Base-by-base conservation (phyloP, 2,329 filamentous ascomycete species). In the Phyllosticta citrichinensis region DNA sequence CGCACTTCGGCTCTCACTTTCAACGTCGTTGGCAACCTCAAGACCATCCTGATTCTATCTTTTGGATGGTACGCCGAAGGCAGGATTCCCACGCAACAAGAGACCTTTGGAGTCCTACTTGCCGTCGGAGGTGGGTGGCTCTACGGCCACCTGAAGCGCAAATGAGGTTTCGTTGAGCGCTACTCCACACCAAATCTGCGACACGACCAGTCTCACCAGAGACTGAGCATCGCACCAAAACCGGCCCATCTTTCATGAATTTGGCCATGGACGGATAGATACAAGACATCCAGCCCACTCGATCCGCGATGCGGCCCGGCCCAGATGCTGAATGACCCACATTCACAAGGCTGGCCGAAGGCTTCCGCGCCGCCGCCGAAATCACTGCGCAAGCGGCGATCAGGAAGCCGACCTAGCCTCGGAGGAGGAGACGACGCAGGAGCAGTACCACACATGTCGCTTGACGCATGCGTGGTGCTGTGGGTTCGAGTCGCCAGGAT, bases 41-140 rank as follows among this genome's bases (percentile, higher is more conserved):
- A 79, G 71, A 77, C 76, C 17, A 76, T 78, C 33, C 70, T 77
- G 35, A 78, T 79, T 57, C 67, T 78, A 62, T 74, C 72, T 22
- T 75, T 77, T 64, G 76, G 76, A 11, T 79, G 76, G 76, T 72
- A 77, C 61, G 76, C 72, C 66, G 76, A 78, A 64, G 74, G 74
- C 60, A 74, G 75, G 63, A 66, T 72, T 11, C 67, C 77, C 30
- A 75, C 70, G 53, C 58, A 68, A 11, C 69, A 70, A 52, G 76
- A 79, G 63, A 68, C 71, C 62, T 66, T 74, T n/a, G 76, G 76
- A 61, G 76, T 79, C 11, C 58, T 75, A n/a, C 65, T 78, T 27
- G 76, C 76, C 33, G 66, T 79, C 8, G 74, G 76, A 12, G 76
- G 76, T 27, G 76, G 75, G 47, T 77, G 75, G 66, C 69, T 77